Evolutionary conservation across 2,329 filamentous ascomycete species (phyloP), one percentile per base, ranked within the genome.

Genomic region (Aspergillus pseudoglaucus): DNA sequence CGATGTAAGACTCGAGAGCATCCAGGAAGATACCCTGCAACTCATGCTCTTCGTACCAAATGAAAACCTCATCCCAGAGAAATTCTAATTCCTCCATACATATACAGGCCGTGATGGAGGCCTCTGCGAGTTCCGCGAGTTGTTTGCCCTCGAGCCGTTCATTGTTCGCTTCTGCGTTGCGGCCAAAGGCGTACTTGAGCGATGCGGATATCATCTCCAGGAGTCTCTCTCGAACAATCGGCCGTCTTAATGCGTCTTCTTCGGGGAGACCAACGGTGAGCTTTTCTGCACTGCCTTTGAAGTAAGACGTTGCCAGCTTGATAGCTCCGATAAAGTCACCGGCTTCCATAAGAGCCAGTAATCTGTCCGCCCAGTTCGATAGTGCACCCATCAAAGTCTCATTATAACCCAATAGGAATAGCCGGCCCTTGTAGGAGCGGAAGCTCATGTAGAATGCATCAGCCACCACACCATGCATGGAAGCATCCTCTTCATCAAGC

Each of bases 391-490:
- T 88, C 0, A 89, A 88, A 37, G 96, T 75, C 62, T 97, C 91
- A 61, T 91, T 93, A 71, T 91, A 90, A n/a, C 93, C 90, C 7
- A 98, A 76, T 3, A 97, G 73, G 62, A 98, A 98, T 32, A 96
- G 76, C 25, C 91, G 82, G 4, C 93, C 90, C 67, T 97, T 98
- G 71, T 97, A 98, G 3, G 89, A 81, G 61, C 88, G 89, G 69
- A 97, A 91, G 67, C 91, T 96, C 89, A 97, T 97, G 64, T 91
- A 91, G 59, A 96, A 98, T 0, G 90, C 93, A 74, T 98, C 93
- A 6, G 91, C 91, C 42, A 97, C 88, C 7, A 97, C 90, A 2
- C 91, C 91, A 68, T 97, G 93, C 83, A 97, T 87, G 0, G 89
- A 88, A 0, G 81, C 76, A 59, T 96, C 90, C 49, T 90, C 83